Evolutionary conservation across 2,329 filamentous ascomycete species (phyloP), one percentile per base, ranked within the genome.

Genomic region (Ceratocystis alfenasii): DNA sequence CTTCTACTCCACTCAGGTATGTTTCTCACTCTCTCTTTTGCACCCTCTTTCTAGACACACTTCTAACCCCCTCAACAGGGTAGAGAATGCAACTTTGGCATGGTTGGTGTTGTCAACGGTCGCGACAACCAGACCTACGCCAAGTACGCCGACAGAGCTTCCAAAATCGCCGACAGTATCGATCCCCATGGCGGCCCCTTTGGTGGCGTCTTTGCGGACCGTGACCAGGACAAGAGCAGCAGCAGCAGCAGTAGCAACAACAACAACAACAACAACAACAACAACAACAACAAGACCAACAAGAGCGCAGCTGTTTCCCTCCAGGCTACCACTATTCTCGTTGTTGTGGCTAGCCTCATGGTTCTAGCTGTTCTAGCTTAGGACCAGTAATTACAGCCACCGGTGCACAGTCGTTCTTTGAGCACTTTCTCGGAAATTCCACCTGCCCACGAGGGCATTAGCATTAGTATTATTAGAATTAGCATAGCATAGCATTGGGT

Each of bases 101-200:
- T 74, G 73, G 70, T 74, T 6, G 72, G 71, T 36, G 72, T 71
- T 53, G 69, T 74, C 67, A 74, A 74, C 66, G 69, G 70, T 22
- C 69, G 67, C 20, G 67, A 63, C 22, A 64, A 69, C 22, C 62
- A 69, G 66, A 71, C 69, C 7, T 69, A 72, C 22, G 66, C 68
- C 15, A 62, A 63, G 25, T 71, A 68, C 67, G 57, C 53, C 12
- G 17, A 25, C 1, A 41, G 17, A 3, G 66, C 66, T 5, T 12
- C 55, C 57, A 55, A 55, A 22, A 45, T 67, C 28, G 55, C 41
- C 17, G 45, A 45, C 22, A 44, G 28, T 41, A 45, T 67, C 30
- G 48, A 59, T 1, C 66, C 66, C 3, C 28, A 17, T 20, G 62
- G 30, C 22, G 25, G 44, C 25, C 48, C 65, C 10, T 67, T 50